phyloP scores from a whole-genome alignment of 208 protist genomes.

The Trypanosoma conorhini region DNA sequence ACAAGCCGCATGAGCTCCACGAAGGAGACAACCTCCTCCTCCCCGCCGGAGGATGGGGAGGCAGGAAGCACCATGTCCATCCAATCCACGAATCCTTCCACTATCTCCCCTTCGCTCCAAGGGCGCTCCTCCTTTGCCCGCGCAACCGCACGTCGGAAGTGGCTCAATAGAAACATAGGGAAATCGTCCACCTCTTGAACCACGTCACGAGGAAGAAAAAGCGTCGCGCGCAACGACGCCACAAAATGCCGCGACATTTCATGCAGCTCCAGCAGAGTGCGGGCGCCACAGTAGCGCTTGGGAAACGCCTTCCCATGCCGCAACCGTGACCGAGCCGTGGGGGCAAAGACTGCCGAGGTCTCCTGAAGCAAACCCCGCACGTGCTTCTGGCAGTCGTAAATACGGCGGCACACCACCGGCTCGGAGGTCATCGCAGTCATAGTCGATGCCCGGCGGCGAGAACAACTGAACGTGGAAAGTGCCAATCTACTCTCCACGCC shows the following conservation, averaged over 20 bases:
- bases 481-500: background rate
- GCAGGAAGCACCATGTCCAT: conserved; percentile 22
- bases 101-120: conserved; percentile 34
- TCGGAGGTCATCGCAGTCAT: background rate
- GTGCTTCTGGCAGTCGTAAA: conserved; percentile 19
- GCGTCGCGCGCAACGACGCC: background rate
- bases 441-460: background rate
- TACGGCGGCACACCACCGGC: conserved; percentile 10
- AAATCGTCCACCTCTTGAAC: conserved; percentile 30
- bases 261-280: conserved; percentile 21
- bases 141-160: background rate
- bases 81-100: conserved; percentile 45
- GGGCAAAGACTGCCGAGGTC: background rate
- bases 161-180: conserved; percentile 22
- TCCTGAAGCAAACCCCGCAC: conserved; percentile 10
- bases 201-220: conserved; percentile 29
- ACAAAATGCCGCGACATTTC: conserved; percentile 21
- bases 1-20: conserved; percentile 49
- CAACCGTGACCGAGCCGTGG: background rate
- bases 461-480: background rate
- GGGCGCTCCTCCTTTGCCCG: background rate
- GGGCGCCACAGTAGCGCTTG: background rate
- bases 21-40: conserved; percentile 43
- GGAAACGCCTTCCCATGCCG: too few species aligned
- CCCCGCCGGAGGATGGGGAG: background rate